These are phyloP conservation scores for Vanrija sp. DNA, from an alignment of 1,284 basidiomycete genomes.

Conservation along the genomic window DNA sequence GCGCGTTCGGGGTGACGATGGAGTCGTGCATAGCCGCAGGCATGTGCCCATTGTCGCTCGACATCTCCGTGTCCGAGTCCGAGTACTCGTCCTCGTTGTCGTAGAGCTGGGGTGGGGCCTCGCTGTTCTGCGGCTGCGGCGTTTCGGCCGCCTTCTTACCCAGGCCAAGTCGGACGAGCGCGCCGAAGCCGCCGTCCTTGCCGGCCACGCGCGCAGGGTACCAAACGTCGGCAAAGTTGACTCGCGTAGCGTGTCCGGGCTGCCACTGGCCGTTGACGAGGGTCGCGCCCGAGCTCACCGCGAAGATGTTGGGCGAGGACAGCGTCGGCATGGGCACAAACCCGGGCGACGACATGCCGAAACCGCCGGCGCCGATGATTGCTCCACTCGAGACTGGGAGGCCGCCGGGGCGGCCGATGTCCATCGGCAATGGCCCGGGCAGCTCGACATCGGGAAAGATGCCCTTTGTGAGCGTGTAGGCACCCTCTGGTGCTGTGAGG, in stretches of 20 bases:
- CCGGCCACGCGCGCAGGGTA: conserved; percentile 33
- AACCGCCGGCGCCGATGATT: conserved; percentile 25
- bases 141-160: conserved; percentile 12
- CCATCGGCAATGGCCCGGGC: conserved; percentile 28
- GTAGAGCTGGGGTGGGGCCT: conserved; percentile 5
- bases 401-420: conserved; percentile 7
- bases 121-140: not conserved
- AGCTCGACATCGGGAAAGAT: conserved; percentile 39
- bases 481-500: conserved; percentile 42
- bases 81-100: conserved; percentile 15
- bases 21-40: conserved; percentile 1
- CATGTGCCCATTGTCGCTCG: conserved; percentile 2
- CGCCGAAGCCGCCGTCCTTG: conserved; percentile 33
- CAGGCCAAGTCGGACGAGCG: conserved; percentile 17
- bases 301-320: conserved; percentile 15
- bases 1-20: not conserved
- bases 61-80: conserved; percentile 11
- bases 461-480: conserved; percentile 28
- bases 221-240: conserved; percentile 40
- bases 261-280: conserved; percentile 43
- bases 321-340: conserved; percentile 15
- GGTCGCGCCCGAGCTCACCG: conserved; percentile 30
- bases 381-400: conserved; percentile 12
- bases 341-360: conserved; percentile 12
- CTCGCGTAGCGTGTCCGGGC: conserved; percentile 29